Base-by-base conservation (phyloP, 2,329 filamentous ascomycete species). In the Penicillium sp. region DNA sequence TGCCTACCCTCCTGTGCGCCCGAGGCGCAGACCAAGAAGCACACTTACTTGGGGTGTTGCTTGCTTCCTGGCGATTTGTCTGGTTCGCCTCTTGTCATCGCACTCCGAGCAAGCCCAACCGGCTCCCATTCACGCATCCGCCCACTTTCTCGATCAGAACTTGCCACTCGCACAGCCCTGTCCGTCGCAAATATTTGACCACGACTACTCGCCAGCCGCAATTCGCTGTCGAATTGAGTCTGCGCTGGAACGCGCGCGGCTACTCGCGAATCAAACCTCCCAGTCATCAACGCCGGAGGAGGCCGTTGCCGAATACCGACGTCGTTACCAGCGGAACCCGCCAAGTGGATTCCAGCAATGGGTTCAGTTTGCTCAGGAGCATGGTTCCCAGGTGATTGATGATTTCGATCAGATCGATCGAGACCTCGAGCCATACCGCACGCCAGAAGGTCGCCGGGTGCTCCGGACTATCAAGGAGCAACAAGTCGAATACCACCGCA, bases 351-450 rank as follows among this genome's bases (percentile, higher is more conserved):
- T 37, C 13, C 5, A 30, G 9, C 6, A 30, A 21, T 37, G 34
- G 25, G 34, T 30, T n/a, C 14, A 15, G 13, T 37, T 37, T 23
- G 25, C 34, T 9, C 34, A 29, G 11, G 26, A 37, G 7, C 34
- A 37, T 23, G 26, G 16, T 3, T 37, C 34, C 13, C 19, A 9
- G 18, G 14, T 37, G 2, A 37, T 37, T 11, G 34, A 37, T 18
- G 34, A 37, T 17, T 37, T 37, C 14, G 34, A 37, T 18, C 34
- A 37, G 34, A 37, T 37, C 13, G 34, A 37, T 21, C 25, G 34
- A 3, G 34, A 37, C 11, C 34, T 37, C 11, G 34, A 37, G 18
- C n/a, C 19, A 11, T 37, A 37, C 11, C 34, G 34, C n/a, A 37
- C 34, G 3, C 34, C 34, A 7, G 34, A 37, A 13, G 33, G 21